Conservation (phyloP, 768 basidiomycete species). For the Daedaleopsis nitida region DNA sequence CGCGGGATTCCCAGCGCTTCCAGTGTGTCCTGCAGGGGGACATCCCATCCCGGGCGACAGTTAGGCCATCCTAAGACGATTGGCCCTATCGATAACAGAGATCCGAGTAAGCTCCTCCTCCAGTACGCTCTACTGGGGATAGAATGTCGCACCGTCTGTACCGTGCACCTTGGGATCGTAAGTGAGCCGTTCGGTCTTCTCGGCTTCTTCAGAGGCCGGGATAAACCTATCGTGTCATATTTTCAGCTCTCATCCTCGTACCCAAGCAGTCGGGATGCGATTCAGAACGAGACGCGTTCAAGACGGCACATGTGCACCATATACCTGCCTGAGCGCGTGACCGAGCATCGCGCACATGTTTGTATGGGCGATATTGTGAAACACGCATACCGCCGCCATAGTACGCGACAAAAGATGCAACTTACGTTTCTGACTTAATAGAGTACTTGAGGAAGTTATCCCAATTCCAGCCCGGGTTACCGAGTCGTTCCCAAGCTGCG, state of each 20-base stretch:
- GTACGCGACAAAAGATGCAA: slow-evolving; percentile 20
- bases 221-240: background rate
- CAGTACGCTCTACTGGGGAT: too few relatives aligned
- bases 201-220: background rate
- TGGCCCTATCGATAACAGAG: slow-evolving; percentile 11
- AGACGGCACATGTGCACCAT: too few relatives aligned
- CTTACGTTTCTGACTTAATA: slow-evolving; percentile 37
- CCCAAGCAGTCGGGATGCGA: background rate
- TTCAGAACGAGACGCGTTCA: background rate
- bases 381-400: too few relatives aligned
- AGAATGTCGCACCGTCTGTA: background rate
- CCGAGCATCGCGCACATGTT: too few relatives aligned
- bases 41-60: slow-evolving; percentile 1
- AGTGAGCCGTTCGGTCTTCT: background rate
- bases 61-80: slow-evolving; percentile 14
- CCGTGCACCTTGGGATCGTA: slow-evolving; percentile 11
- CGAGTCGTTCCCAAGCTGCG: slow-evolving; percentile 31
- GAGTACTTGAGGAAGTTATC: slow-evolving; percentile 40
- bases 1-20: slow-evolving; percentile 12
- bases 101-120: background rate
- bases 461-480: slow-evolving; percentile 60
- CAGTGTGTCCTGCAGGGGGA: slow-evolving; percentile 9
- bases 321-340: background rate
- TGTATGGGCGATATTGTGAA: too few relatives aligned
- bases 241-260: too few relatives aligned